Evolutionary conservation across 768 basidiomycete genomes (phyloP).

Genomic region (Tremella fuciformis): DNA sequence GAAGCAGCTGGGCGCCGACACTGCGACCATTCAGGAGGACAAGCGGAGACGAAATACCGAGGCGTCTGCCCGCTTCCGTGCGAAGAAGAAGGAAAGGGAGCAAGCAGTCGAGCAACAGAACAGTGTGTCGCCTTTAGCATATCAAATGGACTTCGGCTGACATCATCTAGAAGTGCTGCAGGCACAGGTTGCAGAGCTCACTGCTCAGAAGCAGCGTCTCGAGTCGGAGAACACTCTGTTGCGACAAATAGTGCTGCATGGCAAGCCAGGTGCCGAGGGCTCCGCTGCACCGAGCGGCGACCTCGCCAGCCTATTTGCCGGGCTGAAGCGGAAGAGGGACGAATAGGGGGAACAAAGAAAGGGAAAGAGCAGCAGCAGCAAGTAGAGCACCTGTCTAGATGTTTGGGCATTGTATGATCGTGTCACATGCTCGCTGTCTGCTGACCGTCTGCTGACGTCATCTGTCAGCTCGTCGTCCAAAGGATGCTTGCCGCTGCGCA

Average conservation of each 20-base stretch:
- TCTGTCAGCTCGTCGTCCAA: too few species aligned
- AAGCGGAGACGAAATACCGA: slow-evolving; percentile 51
- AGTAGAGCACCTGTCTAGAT: too few species aligned
- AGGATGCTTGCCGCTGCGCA: too few species aligned
- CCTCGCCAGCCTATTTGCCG: slow-evolving; percentile 15
- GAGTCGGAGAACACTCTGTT: slow-evolving; percentile 45
- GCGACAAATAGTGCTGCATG: slow-evolving; percentile 37
- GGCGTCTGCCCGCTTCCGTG: slow-evolving; percentile 49
- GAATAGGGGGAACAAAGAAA: slow-evolving; percentile 9
- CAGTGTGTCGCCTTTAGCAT: slow-evolving; percentile 21
- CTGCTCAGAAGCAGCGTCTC: slow-evolving; percentile 36
- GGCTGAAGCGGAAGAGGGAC: slow-evolving; percentile 20
- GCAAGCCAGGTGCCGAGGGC: slow-evolving; percentile 4
- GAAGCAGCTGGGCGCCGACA: slow-evolving; percentile 38
- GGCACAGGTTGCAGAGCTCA: slow-evolving; percentile 36
- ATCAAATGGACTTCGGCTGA: slow-evolving; percentile 3
- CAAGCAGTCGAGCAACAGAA: slow-evolving; percentile 44
- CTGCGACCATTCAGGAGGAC: slow-evolving; percentile 45
- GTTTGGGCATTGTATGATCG: too few species aligned
- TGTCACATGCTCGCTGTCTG: too few species aligned
- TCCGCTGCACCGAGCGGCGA: slow-evolving; percentile 1
- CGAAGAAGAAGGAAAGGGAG: slow-evolving; percentile 53
- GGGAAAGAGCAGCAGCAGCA: too few species aligned
- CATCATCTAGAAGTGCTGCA: slow-evolving; percentile 37
- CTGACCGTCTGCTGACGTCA: too few species aligned